Evolutionary conservation across 176 grass and related monocot species (phyloP).

Genomic region (Oryza glaberrima): DNA sequence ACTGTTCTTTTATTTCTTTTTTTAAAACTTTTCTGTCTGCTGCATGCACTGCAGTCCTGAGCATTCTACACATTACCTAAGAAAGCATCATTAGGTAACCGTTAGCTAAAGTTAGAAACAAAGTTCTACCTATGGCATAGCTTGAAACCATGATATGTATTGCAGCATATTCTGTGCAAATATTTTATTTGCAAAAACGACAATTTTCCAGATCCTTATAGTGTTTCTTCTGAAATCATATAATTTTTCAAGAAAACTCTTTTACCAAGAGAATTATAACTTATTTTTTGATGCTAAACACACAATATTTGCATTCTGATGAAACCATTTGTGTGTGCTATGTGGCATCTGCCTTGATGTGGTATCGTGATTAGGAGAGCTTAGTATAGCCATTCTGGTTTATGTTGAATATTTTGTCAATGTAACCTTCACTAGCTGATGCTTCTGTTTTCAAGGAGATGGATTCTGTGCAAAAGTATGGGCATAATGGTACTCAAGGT

Average conservation of each 20-base stretch:
- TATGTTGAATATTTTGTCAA: conserved; percentile 1
- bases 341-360: background rate
- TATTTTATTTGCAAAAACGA: conserved; percentile 4
- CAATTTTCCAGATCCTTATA: background rate
- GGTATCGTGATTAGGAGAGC: background rate
- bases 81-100: background rate
- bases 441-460: conserved; percentile 53
- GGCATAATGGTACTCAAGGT: conserved; percentile 49
- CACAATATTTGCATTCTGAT: background rate
- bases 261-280: background rate
- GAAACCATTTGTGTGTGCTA: background rate
- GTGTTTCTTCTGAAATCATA: background rate
- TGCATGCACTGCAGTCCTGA: background rate
- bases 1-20: background rate
- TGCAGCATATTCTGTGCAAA: background rate
- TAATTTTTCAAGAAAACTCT: background rate
- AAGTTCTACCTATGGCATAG: background rate
- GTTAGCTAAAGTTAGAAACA: background rate
- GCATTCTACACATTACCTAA: background rate
- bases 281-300: background rate
- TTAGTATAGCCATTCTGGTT: background rate
- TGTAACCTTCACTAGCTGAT: background rate
- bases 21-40: background rate
- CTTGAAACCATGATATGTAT: background rate
- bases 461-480: conserved; percentile 63